Evolutionary conservation across 352 stramenopile species (phyloP), one percentile per base, ranked within the genome.

Genomic region (Achlya hypogyna): DNA sequence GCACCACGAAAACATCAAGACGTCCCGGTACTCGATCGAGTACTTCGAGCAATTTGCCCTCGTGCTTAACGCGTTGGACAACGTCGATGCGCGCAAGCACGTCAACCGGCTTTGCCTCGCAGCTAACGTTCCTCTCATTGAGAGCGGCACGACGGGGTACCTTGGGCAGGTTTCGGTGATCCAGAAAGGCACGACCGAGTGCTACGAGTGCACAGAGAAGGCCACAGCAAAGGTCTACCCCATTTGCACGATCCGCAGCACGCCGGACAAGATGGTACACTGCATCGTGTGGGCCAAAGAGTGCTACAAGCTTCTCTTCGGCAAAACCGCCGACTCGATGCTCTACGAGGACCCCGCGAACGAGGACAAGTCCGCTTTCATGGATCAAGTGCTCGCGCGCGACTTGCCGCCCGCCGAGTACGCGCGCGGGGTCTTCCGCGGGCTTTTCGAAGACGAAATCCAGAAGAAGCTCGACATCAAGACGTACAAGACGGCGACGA

Each of bases 241-340:
- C 23, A 99, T 99, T 73, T 99, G 98, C 77, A 99, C 98, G 43
- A 99, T 99, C 75, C 90, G 97, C 72, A 96, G 86, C 49, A 99
- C 98, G 18, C 98, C 98, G 0, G 95, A 97, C 74, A 98, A 99
- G 81, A 97, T 98, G 65, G 97, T 99, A 29, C 98, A 99, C 79
- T 99, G 96, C 75, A 99, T 99, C 70, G 97, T 99, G 29, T 99
- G 97, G 97, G 96, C 95, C 40, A 95, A 95, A 56, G 86, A 95
- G 71, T 95, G 82, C 71, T 95, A 91, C 74, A 95, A 95, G 71
- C 72, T 95, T 51, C 71, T 95, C 1, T 95, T 95, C 53, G 86
- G 84, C 29, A 92, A 93, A 62, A 82, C 68, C 22, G 76, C 80
- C 27, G 86, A 95, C 69, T 94, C 92, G 38, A 99, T 99, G 96